Evolutionary conservation across 805 yeast species (phyloP), one percentile per base, ranked within the genome.

Genomic region (Gaillardinia entomophila): DNA sequence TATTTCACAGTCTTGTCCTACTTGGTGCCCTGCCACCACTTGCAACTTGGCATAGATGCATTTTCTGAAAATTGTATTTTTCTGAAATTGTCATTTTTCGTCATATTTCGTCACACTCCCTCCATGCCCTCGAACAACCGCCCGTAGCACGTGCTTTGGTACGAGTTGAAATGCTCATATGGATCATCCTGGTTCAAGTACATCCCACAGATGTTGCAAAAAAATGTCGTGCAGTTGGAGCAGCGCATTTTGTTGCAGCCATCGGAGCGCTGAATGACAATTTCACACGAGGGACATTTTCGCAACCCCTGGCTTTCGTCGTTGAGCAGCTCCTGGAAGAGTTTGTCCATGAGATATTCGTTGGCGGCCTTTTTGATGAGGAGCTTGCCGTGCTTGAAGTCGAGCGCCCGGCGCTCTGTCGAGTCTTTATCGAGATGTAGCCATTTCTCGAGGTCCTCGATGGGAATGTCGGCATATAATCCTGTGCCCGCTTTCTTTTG

Each of bases 181-280:
- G 78, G 77, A 32, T 69, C 68, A 5, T 46, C 52, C 4, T 53
- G 50, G 14, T 52, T 42, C 35, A 74, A 45, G 12, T 51, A 39
- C 2, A 45, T 48, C 2, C 78, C 79, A 54, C 85, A 79, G 7
- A 75, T 27, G 37, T 70, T 73, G 46, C 85, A 78, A 40, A 79
- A 78, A 27, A 51, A 44, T 0, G 68, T 57, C 4, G 43, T 41
- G 39, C 85, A 79, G 4, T 65, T 53, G 0, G 61, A 41, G 44
- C 86, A 78, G 24, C 60, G 62, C 79, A 79, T 76, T 44, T 74
- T 76, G 45, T 77, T 78, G 49, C 84, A 79, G 4, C 84, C 86
- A 41, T 77, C 82, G 16, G 68, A 56, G 36, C 75, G 66, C 37
- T 75, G 75, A 4, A 75, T 68, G 5, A 67, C 67, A 2, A 67